Conservation (phyloP, 2,329 filamentous ascomycete genomes). For the Hirsutella rhossiliensis region DNA sequence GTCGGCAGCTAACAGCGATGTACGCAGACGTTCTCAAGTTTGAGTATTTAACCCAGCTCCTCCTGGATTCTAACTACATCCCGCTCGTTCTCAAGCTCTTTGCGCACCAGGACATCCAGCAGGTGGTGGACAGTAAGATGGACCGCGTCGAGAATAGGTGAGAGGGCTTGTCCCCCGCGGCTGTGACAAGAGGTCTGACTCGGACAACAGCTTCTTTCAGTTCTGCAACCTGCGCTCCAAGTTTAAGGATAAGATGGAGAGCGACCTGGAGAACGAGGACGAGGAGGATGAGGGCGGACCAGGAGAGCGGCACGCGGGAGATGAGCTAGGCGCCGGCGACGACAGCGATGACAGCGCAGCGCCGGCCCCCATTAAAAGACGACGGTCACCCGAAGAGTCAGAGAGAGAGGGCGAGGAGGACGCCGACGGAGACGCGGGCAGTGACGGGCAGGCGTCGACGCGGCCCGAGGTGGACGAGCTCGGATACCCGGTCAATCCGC, state of each 20-base stretch:
- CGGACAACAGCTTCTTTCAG: conserved; percentile 61
- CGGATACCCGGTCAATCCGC: conserved; percentile 62
- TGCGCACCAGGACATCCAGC: conserved; percentile 86
- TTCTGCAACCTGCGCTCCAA: conserved; percentile 67
- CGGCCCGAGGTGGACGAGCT: conserved; percentile 71
- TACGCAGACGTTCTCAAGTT: conserved; percentile 76
- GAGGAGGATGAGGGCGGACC: conserved; percentile 7
- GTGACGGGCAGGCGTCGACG: conserved; percentile 20
- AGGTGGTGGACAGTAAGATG: conserved; percentile 73
- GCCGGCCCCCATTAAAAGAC: conserved; percentile 67
- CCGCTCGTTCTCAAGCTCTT: conserved; percentile 88
- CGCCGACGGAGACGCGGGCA: conserved; percentile 14
- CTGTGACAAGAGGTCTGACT: conserved; percentile 8
- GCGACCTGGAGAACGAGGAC: conserved; percentile 14
- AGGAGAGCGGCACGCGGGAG: conserved; percentile 19
- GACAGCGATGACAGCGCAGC: conserved; percentile 66
- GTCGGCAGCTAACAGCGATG: conserved; percentile 7
- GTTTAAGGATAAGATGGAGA: conserved; percentile 21
- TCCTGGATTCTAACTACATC: conserved; percentile 91
- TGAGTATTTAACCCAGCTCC: conserved; percentile 85
- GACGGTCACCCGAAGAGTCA: conserved; percentile 30
- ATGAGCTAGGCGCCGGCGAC: conserved; percentile 19
- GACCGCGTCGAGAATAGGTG: conserved; percentile 75
- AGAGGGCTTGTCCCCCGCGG: conserved; percentile 8
- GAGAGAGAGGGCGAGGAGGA: conserved; percentile 9